Conservation (phyloP, 148 eudicot genomes). For the Heliosperma pusillum region DNA sequence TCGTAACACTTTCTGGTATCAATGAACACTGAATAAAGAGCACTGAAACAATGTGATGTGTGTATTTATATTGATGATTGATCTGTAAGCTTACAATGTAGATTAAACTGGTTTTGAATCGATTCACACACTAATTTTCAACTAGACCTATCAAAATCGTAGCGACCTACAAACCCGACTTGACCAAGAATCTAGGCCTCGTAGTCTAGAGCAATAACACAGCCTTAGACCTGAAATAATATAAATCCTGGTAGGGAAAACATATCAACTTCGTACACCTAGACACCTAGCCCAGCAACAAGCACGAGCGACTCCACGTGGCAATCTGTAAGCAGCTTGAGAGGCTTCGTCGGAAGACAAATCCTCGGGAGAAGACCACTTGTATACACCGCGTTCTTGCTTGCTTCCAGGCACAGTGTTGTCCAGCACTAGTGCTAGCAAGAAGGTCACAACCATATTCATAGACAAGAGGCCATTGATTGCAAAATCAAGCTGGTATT, state of each 20-base stretch:
- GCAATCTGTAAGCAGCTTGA: slow-evolving; percentile 55
- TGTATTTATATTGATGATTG: slow-evolving; percentile 6
- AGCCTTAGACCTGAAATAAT: not conserved
- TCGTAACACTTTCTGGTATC: too few species aligned
- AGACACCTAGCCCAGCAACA: slow-evolving; percentile 69
- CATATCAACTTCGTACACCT: slow-evolving; percentile 29
- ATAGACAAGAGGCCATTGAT: slow-evolving; percentile 74
- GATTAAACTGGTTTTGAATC: slow-evolving; percentile 2
- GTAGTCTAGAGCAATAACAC: not conserved
- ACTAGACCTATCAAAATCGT: not conserved
- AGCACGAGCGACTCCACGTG: slow-evolving; percentile 44
- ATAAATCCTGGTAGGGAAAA: not conserved
- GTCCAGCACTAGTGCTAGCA: slow-evolving; percentile 80
- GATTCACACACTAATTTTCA: slow-evolving; percentile 3
- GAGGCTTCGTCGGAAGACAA: slow-evolving; percentile 44
- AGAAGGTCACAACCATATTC: slow-evolving; percentile 83
- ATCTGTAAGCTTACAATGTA: slow-evolving; percentile 6
- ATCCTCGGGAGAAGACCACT: slow-evolving; percentile 75
- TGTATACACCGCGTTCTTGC: slow-evolving; percentile 77
- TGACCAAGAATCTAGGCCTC: not conserved
- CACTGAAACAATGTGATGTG: too few species aligned
- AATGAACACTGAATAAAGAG: not conserved
- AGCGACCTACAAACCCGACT: not conserved
- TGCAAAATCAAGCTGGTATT: slow-evolving; percentile 75
- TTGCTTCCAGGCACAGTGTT: slow-evolving; percentile 82